phyloP scores from a whole-genome alignment of 148 eudicot genomes.

The Hydrangea macrophylla region DNA sequence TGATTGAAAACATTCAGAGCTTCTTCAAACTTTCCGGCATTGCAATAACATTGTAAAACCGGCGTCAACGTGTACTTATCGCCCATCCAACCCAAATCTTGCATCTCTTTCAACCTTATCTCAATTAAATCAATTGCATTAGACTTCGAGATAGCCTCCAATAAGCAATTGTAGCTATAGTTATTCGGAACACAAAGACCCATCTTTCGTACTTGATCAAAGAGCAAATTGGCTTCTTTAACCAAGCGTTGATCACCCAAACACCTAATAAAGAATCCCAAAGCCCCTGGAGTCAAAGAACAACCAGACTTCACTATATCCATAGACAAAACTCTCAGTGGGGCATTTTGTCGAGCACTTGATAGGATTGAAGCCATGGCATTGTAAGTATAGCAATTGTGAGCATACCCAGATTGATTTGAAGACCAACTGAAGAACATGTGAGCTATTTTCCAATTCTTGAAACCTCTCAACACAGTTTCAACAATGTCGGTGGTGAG shows the following conservation, averaged over 20 bases:
- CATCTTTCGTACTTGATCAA: slow-evolving; percentile 42
- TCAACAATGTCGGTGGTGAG: slow-evolving; percentile 53
- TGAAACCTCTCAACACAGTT: slow-evolving; percentile 35
- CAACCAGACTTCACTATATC: slow-evolving; percentile 30
- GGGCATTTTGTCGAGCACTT: slow-evolving; percentile 70
- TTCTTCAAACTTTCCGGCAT: slow-evolving; percentile 48
- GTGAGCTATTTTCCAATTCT: slow-evolving; percentile 45
- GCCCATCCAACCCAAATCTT: slow-evolving; percentile 29
- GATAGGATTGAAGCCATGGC: slow-evolving; percentile 62
- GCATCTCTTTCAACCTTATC: slow-evolving; percentile 58
- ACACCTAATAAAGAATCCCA: slow-evolving; percentile 68
- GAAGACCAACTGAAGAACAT: slow-evolving; percentile 59
- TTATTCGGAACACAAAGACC: slow-evolving; percentile 46
- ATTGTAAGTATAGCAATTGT: slow-evolving; percentile 54
- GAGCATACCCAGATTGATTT: slow-evolving; percentile 41
- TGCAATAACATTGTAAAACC: slow-evolving; percentile 55
- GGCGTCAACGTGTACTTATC: slow-evolving; percentile 71
- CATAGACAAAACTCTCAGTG: slow-evolving; percentile 32
- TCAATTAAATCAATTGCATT: slow-evolving; percentile 36
- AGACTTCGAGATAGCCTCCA: slow-evolving; percentile 51
- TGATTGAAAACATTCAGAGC: slow-evolving; percentile 48
- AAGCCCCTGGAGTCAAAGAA: slow-evolving; percentile 52
- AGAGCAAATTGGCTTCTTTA: slow-evolving; percentile 55
- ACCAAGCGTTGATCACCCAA: slow-evolving; percentile 54
- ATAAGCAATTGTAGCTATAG: slow-evolving; percentile 60